Conservation (phyloP, 768 basidiomycete species). For the Tylopilus intermedius region DNA sequence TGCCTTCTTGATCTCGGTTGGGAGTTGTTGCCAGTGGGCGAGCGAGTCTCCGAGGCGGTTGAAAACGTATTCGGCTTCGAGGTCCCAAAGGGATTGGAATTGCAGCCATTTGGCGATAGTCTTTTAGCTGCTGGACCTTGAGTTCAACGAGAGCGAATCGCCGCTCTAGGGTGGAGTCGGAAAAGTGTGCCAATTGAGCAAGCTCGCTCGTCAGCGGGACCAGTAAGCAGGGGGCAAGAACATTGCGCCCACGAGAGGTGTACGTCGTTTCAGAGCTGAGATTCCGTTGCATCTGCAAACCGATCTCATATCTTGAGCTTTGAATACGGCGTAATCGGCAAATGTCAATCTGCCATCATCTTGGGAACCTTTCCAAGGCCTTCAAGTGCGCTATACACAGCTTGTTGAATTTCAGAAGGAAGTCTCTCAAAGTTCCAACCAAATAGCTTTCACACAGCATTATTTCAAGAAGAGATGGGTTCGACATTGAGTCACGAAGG, state of each 20-base stretch:
- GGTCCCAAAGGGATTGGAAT: constrained; percentile 98
- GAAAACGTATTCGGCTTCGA: constrained; percentile 96
- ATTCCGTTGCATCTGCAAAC: constrained; percentile 80
- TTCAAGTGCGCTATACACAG: too few species aligned
- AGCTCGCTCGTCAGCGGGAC: constrained; percentile 4
- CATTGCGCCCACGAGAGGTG: constrained; percentile 59
- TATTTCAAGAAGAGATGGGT: too few species aligned
- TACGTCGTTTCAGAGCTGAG: constrained; percentile 69
- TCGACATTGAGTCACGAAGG: too few species aligned
- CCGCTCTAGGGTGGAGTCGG: constrained; percentile 66
- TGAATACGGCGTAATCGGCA: constrained; percentile 85
- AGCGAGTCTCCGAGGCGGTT: constrained; percentile 92
- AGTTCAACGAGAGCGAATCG: constrained; percentile 84
- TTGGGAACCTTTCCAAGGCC: too few species aligned
- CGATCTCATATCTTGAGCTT: constrained; percentile 95
- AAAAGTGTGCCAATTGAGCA: constrained; percentile 64
- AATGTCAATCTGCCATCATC: constrained; percentile 31
- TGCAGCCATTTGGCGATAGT: constrained; percentile 98
- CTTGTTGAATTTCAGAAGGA: too few species aligned
- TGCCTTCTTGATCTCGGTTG: constrained; percentile 95
- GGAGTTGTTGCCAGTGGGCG: constrained; percentile 88
- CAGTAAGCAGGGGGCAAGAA: neutral
- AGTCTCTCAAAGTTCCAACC: too few species aligned
- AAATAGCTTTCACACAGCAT: too few species aligned
- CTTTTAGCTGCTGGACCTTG: constrained; percentile 81